Conservation (phyloP, 768 basidiomycete genomes). For the Boletus rubroflammeus region DNA sequence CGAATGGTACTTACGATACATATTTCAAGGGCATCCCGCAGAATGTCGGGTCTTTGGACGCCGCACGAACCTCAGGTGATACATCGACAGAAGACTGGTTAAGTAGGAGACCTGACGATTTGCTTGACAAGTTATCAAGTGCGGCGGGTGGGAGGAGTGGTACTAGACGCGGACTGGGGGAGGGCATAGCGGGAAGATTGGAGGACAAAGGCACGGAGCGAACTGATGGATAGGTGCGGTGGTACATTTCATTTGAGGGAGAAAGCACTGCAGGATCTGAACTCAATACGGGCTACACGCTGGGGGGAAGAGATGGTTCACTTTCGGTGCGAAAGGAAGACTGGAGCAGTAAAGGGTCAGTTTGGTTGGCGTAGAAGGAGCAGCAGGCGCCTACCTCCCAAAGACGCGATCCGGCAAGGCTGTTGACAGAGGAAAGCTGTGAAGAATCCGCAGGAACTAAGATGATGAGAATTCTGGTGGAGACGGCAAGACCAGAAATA, state of each 20-base stretch:
- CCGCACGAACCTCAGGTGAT: conserved; percentile 25
- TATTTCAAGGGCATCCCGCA: conserved; percentile 78
- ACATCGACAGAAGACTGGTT: conserved; percentile 35
- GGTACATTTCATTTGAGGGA: conserved; percentile 53
- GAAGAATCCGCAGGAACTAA: background rate
- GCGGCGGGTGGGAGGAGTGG: conserved; percentile 51
- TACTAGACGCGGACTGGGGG: conserved; percentile 41
- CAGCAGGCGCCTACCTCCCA: background rate
- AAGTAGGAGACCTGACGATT: conserved; percentile 34
- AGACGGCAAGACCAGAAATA: background rate
- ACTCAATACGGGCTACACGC: conserved; percentile 13
- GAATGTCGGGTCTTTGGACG: conserved; percentile 44
- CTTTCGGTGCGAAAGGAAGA: conserved; percentile 14
- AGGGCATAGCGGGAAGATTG: conserved; percentile 16
- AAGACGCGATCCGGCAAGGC: conserved; percentile 10
- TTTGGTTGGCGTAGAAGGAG: background rate
- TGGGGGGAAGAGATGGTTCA: conserved; percentile 10
- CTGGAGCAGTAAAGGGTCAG: background rate
- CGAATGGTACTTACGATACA: conserved; percentile 55
- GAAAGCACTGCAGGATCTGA: conserved; percentile 27
- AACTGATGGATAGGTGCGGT: conserved; percentile 53
- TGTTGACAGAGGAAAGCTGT: conserved; percentile 3
- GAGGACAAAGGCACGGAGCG: conserved; percentile 51
- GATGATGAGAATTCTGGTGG: conserved; percentile 4
- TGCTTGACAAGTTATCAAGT: conserved; percentile 40